phyloP scores from a whole-genome alignment of 495 filamentous ascomycete genomes.

The Neurospora sublineolata region DNA sequence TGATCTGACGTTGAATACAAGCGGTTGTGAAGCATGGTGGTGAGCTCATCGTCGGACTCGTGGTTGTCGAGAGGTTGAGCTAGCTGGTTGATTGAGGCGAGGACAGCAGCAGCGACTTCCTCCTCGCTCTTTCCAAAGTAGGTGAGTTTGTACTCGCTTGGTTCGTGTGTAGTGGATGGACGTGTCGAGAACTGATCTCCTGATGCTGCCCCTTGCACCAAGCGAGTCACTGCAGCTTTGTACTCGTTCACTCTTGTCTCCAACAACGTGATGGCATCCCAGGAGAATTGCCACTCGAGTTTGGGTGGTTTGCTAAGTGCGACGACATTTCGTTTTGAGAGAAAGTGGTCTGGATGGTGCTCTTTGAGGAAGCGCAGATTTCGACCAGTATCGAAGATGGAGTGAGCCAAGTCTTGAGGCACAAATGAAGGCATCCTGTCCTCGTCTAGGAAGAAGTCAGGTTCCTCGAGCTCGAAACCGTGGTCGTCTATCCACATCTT shows the following conservation, averaged over 20 bases:
- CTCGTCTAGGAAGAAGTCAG: conserved; percentile 50
- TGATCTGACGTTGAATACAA: conserved; percentile 12
- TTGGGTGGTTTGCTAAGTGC: conserved; percentile 37
- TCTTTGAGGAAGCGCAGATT: conserved; percentile 62
- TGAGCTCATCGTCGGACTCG: conserved; percentile 20
- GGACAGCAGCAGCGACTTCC: conserved; percentile 35
- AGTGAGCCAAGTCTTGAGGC: conserved; percentile 47
- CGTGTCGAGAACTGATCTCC: not conserved
- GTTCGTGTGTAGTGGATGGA: not conserved
- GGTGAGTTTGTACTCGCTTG: conserved; percentile 16
- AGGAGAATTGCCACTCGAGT: conserved; percentile 64
- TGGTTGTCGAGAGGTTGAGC: conserved; percentile 18
- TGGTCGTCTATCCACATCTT: conserved; percentile 43
- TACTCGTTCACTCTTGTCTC: conserved; percentile 52
- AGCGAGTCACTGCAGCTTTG: conserved; percentile 39
- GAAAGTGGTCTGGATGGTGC: conserved; percentile 67
- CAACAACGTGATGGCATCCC: conserved; percentile 57
- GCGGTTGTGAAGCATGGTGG: conserved; percentile 16
- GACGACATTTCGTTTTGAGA: conserved; percentile 42
- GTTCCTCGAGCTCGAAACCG: conserved; percentile 37
- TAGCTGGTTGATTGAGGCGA: conserved; percentile 39
- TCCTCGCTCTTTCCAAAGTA: conserved; percentile 40
- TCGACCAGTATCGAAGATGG: conserved; percentile 66
- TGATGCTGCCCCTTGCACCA: conserved; percentile 17
- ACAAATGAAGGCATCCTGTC: conserved; percentile 57